Evolutionary conservation across 257 asterid species (phyloP).

Genomic region (Anisodus acutangulus): DNA sequence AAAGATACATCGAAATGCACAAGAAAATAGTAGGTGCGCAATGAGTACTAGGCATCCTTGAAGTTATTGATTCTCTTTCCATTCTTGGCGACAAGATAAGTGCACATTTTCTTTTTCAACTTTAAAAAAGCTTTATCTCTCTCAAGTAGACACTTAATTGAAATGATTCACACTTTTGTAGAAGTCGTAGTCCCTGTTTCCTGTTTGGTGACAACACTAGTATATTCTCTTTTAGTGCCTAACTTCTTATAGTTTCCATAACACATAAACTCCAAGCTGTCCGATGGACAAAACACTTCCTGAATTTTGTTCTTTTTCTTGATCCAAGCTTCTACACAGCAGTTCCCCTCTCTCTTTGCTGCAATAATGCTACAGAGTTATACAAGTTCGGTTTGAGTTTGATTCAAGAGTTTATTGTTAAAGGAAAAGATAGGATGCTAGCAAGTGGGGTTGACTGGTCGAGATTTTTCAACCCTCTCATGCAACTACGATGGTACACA

Average conservation of each 20-base stretch:
- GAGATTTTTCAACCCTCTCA: slow-evolving; percentile 63
- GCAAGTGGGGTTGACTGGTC: slow-evolving; percentile 47
- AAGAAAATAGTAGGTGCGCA: no score
- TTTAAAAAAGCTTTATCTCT: no score
- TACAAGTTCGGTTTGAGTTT: slow-evolving; percentile 48
- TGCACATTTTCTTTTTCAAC: no score
- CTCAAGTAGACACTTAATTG: neutral
- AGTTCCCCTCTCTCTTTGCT: slow-evolving; percentile 88
- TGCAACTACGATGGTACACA: slow-evolving; percentile 66
- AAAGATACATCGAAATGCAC: no score
- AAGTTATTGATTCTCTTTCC: no score
- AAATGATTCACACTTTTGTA: neutral
- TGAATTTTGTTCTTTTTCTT: slow-evolving; percentile 37
- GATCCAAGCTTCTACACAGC: slow-evolving; percentile 74
- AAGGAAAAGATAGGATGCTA: slow-evolving; percentile 68
- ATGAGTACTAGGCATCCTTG: no score
- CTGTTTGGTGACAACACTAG: slow-evolving; percentile 2
- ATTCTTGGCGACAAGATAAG: no score
- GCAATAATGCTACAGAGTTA: slow-evolving; percentile 58
- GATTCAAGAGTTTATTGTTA: slow-evolving; percentile 58
- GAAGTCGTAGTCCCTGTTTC: neutral
- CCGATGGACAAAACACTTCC: slow-evolving; percentile 3
- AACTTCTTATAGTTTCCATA: neutral
- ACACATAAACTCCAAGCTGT: neutral
- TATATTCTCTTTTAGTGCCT: slow-evolving; percentile 16